phyloP scores from a whole-genome alignment of 2,329 filamentous ascomycete genomes.

The Monosporascus sp. region DNA sequence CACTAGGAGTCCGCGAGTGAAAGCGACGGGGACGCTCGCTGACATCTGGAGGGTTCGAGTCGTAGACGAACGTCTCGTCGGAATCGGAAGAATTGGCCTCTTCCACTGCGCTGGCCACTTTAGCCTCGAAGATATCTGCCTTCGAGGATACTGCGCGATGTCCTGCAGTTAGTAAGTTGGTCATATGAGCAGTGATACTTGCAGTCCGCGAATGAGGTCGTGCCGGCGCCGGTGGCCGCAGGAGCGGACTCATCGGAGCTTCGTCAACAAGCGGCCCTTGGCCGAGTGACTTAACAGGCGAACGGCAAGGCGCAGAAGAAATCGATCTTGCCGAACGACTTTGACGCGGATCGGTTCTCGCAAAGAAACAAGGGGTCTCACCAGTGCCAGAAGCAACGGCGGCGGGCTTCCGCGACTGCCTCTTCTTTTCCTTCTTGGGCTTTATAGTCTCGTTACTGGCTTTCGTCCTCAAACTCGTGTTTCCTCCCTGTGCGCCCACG shows the following conservation, averaged over 20 bases:
- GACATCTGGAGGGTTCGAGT: constrained; percentile 81
- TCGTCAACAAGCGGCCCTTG: constrained; percentile 30
- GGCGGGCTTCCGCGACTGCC: constrained; percentile 67
- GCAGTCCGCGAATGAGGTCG: constrained; percentile 15
- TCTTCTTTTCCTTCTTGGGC: constrained; percentile 90
- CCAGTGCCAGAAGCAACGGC: constrained; percentile 66
- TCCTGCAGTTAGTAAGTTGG: constrained; percentile 39
- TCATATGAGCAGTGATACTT: constrained; percentile 33
- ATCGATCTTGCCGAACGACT: constrained; percentile 35
- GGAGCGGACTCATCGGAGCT: constrained; percentile 15
- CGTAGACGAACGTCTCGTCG: constrained; percentile 97
- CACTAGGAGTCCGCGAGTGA: constrained; percentile 91
- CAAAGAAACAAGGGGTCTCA: constrained; percentile 43
- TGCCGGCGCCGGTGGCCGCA: constrained; percentile 11
- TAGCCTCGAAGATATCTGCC: constrained; percentile 96
- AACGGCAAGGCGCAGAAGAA: constrained; percentile 25
- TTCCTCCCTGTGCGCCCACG: constrained; percentile 57
- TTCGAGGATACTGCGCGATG: constrained; percentile 72
- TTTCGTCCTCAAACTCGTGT: constrained; percentile 75
- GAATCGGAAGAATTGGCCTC: constrained; percentile 96
- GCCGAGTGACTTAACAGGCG: constrained; percentile 30
- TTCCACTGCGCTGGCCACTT: constrained; percentile 91
- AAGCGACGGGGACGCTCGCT: constrained; percentile 65
- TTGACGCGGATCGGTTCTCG: constrained; percentile 32
- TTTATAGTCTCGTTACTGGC: constrained; percentile 93